Conservation (phyloP, 352 stramenopile species). For the Phytopythium delawarense region DNA sequence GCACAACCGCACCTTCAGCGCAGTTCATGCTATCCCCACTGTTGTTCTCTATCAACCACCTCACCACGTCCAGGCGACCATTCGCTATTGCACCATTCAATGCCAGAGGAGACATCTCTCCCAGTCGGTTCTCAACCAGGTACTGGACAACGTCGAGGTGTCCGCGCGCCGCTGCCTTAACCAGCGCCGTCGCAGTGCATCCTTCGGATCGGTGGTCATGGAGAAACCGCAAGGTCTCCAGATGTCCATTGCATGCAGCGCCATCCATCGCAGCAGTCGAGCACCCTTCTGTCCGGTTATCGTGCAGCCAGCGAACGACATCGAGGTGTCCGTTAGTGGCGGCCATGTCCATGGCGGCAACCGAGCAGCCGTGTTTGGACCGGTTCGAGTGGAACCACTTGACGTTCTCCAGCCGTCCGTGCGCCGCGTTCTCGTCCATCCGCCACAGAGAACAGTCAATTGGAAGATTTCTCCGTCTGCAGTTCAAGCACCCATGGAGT, state of each 20-base stretch:
- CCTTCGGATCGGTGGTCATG: conserved; percentile 17
- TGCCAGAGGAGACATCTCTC: neutral
- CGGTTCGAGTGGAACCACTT: conserved; percentile 20
- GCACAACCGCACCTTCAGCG: neutral
- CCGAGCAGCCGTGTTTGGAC: conserved; percentile 12
- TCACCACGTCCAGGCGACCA: neutral
- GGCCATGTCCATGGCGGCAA: conserved; percentile 15
- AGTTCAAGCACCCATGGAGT: too few relatives aligned
- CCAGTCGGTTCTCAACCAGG: neutral
- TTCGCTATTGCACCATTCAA: neutral
- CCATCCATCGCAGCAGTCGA: conserved; percentile 25
- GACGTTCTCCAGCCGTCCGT: conserved; percentile 23
- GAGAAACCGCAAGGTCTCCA: conserved; percentile 28
- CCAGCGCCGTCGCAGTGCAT: conserved; percentile 6
- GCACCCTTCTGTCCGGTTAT: conserved; percentile 12
- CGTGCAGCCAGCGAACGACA: conserved; percentile 18
- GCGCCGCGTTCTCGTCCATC: neutral
- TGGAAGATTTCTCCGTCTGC: too few relatives aligned
- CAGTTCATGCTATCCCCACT: neutral
- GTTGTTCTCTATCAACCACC: neutral
- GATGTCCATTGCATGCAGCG: conserved; percentile 28
- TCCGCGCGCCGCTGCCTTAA: neutral
- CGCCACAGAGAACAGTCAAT: neutral
- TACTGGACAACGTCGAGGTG: neutral
- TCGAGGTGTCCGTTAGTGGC: conserved; percentile 17